These are phyloP conservation scores for Pseudonitzschia delicatissima DNA, from an alignment of 108 stramenopile genomes.

Conservation along the genomic window DNA sequence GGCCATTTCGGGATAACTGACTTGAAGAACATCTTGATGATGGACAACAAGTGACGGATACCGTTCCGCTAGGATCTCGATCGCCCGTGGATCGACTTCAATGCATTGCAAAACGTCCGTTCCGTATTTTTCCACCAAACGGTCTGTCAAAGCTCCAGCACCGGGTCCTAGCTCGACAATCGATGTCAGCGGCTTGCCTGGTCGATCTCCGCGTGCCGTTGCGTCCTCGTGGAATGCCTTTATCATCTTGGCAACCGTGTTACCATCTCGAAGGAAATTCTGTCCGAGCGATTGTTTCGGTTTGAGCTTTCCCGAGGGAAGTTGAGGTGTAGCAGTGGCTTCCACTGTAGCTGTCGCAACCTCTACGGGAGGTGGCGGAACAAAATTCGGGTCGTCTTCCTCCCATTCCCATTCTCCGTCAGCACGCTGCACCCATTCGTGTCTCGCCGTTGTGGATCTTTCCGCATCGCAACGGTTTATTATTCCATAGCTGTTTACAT, in stretches of 20 bases:
- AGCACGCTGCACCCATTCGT: conserved; percentile 68
- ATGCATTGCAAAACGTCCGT: conserved; percentile 78
- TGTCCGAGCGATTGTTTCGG: conserved; percentile 97
- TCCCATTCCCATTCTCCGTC: conserved; percentile 89
- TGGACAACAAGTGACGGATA: conserved; percentile 58
- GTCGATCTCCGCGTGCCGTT: conserved; percentile 23
- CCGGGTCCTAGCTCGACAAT: conserved; percentile 95
- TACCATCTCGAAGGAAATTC: conserved; percentile 92
- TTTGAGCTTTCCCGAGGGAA: conserved; percentile 70
- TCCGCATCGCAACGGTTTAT: background rate
- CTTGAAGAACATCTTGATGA: conserved; percentile 88
- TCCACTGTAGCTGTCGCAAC: conserved; percentile 16
- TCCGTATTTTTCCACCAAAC: conserved; percentile 74
- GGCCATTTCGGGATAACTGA: conserved; percentile 82
- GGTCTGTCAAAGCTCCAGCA: conserved; percentile 90
- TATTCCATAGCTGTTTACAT: no score
- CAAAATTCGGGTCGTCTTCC: conserved; percentile 65
- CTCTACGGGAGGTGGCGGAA: conserved; percentile 15
- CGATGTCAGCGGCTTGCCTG: conserved; percentile 11
- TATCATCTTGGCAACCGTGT: conserved; percentile 93
- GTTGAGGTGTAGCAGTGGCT: conserved; percentile 66
- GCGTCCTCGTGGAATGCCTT: conserved; percentile 83
- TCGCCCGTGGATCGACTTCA: conserved; percentile 91
- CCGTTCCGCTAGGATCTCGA: conserved; percentile 70
- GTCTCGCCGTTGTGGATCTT: background rate